These are phyloP conservation scores for Russula brevipes DNA, from an alignment of 768 basidiomycete genomes.

Conservation along the genomic window DNA sequence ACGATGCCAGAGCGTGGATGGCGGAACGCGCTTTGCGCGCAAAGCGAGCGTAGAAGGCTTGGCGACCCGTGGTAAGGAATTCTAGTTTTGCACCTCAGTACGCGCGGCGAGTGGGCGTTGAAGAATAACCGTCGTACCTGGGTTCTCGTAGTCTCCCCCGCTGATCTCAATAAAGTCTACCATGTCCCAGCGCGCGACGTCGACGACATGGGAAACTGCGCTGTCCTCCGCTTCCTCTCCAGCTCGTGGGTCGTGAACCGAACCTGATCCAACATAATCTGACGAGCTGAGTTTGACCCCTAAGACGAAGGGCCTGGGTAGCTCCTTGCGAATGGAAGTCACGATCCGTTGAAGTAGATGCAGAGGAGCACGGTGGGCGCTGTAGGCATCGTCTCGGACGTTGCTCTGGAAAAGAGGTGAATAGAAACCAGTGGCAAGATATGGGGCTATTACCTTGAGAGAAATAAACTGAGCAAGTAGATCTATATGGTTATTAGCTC, in stretches of 20 bases:
- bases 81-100: constrained; percentile 20
- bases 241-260: constrained; percentile 23
- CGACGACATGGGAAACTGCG: constrained; percentile 55
- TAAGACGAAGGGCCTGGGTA: constrained; percentile 57
- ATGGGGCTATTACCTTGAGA: constrained; percentile 46
- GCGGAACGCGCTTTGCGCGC: constrained; percentile 49
- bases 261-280: constrained; percentile 51
- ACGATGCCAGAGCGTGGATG: constrained; percentile 34
- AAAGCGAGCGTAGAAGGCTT: constrained; percentile 70
- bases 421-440: not conserved
- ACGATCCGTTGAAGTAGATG: constrained; percentile 55
- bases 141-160: constrained; percentile 80
- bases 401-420: constrained; percentile 39
- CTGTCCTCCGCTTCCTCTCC: constrained; percentile 36
- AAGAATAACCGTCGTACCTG: constrained; percentile 41
- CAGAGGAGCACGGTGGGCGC: constrained; percentile 43
- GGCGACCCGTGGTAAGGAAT: constrained; percentile 42
- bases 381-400: constrained; percentile 56
- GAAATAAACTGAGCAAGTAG: constrained; percentile 76
- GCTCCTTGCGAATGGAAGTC: constrained; percentile 46
- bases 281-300: constrained; percentile 79
- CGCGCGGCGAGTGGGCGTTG: not conserved
- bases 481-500: constrained; percentile 41
- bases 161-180: constrained; percentile 86
- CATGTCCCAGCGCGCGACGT: constrained; percentile 56